A percentile compares a stretch with the other conserved stretches of the same genome.
Conservation (phyloP, 2,329 filamentous ascomycete species). For the Talaromyces sp. region DNA sequence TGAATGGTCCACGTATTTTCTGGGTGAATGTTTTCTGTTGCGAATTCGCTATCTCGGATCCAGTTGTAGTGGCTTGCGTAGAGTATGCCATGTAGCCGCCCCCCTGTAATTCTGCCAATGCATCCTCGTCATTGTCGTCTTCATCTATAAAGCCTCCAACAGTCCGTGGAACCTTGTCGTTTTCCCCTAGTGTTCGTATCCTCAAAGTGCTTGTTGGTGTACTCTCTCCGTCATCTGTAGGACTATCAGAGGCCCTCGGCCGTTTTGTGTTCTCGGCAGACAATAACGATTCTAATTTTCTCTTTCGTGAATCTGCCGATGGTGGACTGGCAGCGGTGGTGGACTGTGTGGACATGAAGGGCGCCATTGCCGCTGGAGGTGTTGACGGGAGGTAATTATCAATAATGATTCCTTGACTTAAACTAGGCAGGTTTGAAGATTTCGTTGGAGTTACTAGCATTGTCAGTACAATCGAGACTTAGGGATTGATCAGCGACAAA, state of each 20-base stretch:
- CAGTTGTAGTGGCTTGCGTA: neutral
- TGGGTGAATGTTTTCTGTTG: neutral
- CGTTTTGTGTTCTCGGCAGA: conserved; percentile 36
- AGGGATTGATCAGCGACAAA: neutral
- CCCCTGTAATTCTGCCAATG: conserved; percentile 4
- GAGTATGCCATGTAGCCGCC: neutral
- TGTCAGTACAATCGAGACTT: conserved; percentile 5
- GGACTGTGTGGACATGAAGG: conserved; percentile 37
- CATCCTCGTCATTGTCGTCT: conserved; percentile 14
- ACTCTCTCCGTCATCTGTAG: conserved; percentile 37
- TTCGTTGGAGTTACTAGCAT: conserved; percentile 39
- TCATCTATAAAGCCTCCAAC: conserved; percentile 16
- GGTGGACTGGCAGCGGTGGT: conserved; percentile 28
- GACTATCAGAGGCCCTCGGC: conserved; percentile 40
- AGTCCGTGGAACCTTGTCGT: neutral
- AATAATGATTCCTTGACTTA: conserved; percentile 17
- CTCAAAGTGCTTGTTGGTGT: neutral
- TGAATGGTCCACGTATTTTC: conserved; percentile 10
- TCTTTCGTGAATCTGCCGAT: conserved; percentile 37
- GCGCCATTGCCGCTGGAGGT: conserved; percentile 35
- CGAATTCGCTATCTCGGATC: neutral
- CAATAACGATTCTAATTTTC: conserved; percentile 34
- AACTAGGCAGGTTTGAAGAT: conserved; percentile 18
- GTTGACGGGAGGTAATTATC: conserved; percentile 31
- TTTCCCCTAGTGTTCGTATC: neutral